A percentile compares a stretch with the other conserved stretches of the same genome.
These are phyloP conservation scores for Phytopythium mirpurense DNA, from an alignment of 352 stramenopile genomes.

Conservation along the genomic window DNA sequence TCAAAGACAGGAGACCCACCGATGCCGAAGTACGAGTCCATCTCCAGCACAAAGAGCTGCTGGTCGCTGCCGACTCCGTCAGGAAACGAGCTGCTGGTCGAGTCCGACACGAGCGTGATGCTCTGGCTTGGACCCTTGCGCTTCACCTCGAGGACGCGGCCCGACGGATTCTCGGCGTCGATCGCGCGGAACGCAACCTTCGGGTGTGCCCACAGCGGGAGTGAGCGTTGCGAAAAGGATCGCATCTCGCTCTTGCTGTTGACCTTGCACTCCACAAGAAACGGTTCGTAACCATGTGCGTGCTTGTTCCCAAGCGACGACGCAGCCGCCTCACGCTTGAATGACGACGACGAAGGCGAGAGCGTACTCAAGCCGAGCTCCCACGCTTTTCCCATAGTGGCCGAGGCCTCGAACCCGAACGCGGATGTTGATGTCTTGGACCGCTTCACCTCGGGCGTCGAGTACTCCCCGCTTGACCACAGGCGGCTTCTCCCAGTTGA, in stretches of 20 bases:
- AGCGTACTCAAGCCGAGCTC: slow-evolving; percentile 23
- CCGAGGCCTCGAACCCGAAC: slow-evolving; percentile 63
- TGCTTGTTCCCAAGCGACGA: neutral
- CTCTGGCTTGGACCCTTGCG: slow-evolving; percentile 55
- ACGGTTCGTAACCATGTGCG: neutral
- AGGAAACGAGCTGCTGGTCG: slow-evolving; percentile 16
- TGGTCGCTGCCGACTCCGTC: slow-evolving; percentile 41
- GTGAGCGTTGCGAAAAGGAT: slow-evolving; percentile 51
- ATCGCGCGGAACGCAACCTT: slow-evolving; percentile 67
- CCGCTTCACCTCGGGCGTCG: slow-evolving; percentile 11
- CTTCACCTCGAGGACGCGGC: slow-evolving; percentile 65
- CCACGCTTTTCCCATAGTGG: slow-evolving; percentile 60
- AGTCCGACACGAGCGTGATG: slow-evolving; percentile 19
- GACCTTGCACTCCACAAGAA: slow-evolving; percentile 12
- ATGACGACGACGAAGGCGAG: neutral
- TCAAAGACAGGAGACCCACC: slow-evolving; percentile 73
- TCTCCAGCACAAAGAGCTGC: slow-evolving; percentile 81
- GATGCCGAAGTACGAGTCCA: slow-evolving; percentile 86
- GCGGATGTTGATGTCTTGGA: slow-evolving; percentile 47
- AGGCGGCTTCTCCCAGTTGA: neutral
- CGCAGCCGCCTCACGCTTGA: slow-evolving; percentile 1
- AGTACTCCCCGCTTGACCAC: neutral
- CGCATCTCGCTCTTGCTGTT: slow-evolving; percentile 57
- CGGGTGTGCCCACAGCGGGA: slow-evolving; percentile 73
- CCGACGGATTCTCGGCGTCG: slow-evolving; percentile 40